These are phyloP conservation scores for Lipomyces orientalis DNA, from an alignment of 805 yeast species.

Conservation along the genomic window DNA sequence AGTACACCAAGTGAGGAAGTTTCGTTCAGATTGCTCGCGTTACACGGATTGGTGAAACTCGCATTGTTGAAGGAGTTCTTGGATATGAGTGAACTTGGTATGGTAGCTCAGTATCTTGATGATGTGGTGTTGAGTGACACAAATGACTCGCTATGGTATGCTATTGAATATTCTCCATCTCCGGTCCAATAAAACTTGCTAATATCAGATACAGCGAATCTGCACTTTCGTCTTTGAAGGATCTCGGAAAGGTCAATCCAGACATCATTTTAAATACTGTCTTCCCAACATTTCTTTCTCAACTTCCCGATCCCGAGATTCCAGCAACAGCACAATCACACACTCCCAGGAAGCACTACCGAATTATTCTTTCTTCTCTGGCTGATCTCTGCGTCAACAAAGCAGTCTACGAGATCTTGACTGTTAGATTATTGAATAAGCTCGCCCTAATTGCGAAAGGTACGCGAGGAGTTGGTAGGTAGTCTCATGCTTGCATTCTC, in stretches of 20 bases:
- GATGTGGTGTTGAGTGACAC: slow-evolving; percentile 62
- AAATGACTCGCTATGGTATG: slow-evolving; percentile 58
- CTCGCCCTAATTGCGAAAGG: slow-evolving; percentile 38
- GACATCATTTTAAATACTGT: slow-evolving; percentile 57
- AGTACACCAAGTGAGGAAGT: slow-evolving; percentile 71
- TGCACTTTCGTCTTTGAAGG: slow-evolving; percentile 57
- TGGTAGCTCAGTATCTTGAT: slow-evolving; percentile 66
- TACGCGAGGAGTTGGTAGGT: not conserved
- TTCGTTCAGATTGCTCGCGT: slow-evolving; percentile 68
- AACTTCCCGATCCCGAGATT: slow-evolving; percentile 55
- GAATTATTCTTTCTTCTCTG: slow-evolving; percentile 44
- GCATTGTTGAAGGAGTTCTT: slow-evolving; percentile 58
- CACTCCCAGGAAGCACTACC: slow-evolving; percentile 39
- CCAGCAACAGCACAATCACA: slow-evolving; percentile 32
- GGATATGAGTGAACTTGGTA: slow-evolving; percentile 58
- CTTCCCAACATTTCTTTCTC: slow-evolving; percentile 57
- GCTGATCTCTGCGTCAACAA: slow-evolving; percentile 46
- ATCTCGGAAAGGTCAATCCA: slow-evolving; percentile 50
- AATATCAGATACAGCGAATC: slow-evolving; percentile 15
- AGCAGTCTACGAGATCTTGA: slow-evolving; percentile 48
- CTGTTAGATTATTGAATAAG: slow-evolving; percentile 49
- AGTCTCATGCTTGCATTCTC: not conserved
- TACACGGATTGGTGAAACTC: slow-evolving; percentile 66
- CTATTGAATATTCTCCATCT: slow-evolving; percentile 39
- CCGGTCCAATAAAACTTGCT: not conserved